Evolutionary conservation across 2,329 filamentous ascomycete genomes (phyloP).

Genomic region (Didymosphaeria variabile): DNA sequence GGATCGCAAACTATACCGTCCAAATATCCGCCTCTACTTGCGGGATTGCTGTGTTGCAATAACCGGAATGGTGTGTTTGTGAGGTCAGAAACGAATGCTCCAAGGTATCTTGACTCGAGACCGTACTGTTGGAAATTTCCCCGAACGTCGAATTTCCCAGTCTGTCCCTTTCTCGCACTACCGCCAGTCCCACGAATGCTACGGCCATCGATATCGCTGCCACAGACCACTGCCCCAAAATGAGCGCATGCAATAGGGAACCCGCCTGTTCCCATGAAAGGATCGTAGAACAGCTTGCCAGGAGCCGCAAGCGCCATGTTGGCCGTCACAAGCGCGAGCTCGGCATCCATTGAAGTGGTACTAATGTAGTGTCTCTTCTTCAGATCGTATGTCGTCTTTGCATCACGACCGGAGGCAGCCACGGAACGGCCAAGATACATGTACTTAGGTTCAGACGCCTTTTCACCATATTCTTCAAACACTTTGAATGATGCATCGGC

Average conservation of each 20-base stretch:
- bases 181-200: slow-evolving; percentile 76
- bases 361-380: slow-evolving; percentile 95
- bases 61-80: slow-evolving; percentile 79
- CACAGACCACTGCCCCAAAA: slow-evolving; percentile 84
- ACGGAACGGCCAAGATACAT: slow-evolving; percentile 79
- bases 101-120: slow-evolving; percentile 71
- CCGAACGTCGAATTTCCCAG: slow-evolving; percentile 59
- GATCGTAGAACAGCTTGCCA: slow-evolving; percentile 90
- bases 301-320: slow-evolving; percentile 86
- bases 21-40: slow-evolving; percentile 62
- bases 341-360: slow-evolving; percentile 97
- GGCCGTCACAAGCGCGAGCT: slow-evolving; percentile 88
- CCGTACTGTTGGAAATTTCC: slow-evolving; percentile 89
- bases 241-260: slow-evolving; percentile 91
- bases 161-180: slow-evolving; percentile 51
- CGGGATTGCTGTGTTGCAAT: slow-evolving; percentile 17
- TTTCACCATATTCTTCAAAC: slow-evolving; percentile 79
- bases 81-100: slow-evolving; percentile 84
- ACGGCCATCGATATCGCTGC: slow-evolving; percentile 92
- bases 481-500: slow-evolving; percentile 77
- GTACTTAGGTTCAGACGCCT: slow-evolving; percentile 61
- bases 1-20: slow-evolving; percentile 96
- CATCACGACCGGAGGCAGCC: slow-evolving; percentile 71
- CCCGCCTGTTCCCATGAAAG: slow-evolving; percentile 93
- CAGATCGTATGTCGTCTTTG: slow-evolving; percentile 79